These are phyloP conservation scores for Cyphellophora europaea DNA, from an alignment of 2,329 filamentous ascomycete genomes.

Conservation along the genomic window DNA sequence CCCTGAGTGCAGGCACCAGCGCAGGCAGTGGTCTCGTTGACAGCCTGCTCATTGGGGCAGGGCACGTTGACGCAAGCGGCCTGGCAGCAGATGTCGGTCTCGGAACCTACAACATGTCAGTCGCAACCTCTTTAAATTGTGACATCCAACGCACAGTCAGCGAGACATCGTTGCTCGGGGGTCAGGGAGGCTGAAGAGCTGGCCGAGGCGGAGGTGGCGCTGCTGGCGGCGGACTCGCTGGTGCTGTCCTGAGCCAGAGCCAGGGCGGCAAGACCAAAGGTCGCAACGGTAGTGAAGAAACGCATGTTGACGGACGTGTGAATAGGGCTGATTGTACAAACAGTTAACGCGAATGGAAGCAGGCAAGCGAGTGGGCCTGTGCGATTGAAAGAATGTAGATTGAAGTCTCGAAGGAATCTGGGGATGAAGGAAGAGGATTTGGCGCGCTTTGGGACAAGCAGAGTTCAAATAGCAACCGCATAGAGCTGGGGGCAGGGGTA, in stretches of 20 bases:
- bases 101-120: slow-evolving; percentile 29
- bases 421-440: too few relatives aligned
- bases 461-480: too few relatives aligned
- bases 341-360: background rate
- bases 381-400: background rate
- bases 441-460: too few relatives aligned
- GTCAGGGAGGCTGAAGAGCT: slow-evolving; percentile 25
- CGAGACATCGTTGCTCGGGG: slow-evolving; percentile 26
- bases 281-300: slow-evolving; percentile 13
- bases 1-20: slow-evolving; percentile 45
- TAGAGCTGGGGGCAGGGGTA: too few relatives aligned
- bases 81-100: slow-evolving; percentile 40
- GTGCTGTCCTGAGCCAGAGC: slow-evolving; percentile 29
- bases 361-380: background rate
- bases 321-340: background rate
- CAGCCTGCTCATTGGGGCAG: slow-evolving; percentile 41
- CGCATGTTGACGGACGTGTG: slow-evolving; percentile 12
- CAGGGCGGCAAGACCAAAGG: slow-evolving; percentile 33
- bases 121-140: too few relatives aligned
- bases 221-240: slow-evolving; percentile 7
- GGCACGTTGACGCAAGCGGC: slow-evolving; percentile 43
- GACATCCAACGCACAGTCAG: slow-evolving; percentile 24
- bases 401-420: background rate
- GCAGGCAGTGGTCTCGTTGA: slow-evolving; percentile 42
- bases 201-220: slow-evolving; percentile 19